Conservation (phyloP, 192 early-diverging fungal species). For the Coemansia asiatica region DNA sequence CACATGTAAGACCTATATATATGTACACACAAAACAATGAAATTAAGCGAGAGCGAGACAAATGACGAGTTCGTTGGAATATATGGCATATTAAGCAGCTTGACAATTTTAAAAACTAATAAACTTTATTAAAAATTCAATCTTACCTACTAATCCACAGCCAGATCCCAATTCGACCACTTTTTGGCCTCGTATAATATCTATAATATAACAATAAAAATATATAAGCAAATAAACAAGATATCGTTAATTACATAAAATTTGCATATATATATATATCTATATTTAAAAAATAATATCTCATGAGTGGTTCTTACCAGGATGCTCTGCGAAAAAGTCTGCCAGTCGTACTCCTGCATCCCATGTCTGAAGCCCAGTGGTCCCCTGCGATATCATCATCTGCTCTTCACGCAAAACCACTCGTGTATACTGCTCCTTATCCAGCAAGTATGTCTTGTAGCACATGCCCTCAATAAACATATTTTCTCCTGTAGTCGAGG, state of each 20-base stretch:
- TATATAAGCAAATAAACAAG: neutral
- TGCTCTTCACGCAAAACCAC: conserved; percentile 58
- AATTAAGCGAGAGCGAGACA: neutral
- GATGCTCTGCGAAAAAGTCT: conserved; percentile 55
- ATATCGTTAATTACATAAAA: neutral
- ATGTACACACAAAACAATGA: neutral
- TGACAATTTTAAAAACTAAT: too few species aligned
- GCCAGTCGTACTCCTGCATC: conserved; percentile 60
- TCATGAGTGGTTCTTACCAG: conserved; percentile 23
- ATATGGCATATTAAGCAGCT: neutral
- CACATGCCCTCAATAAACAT: conserved; percentile 24
- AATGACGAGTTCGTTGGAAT: neutral
- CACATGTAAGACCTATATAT: conserved; percentile 46
- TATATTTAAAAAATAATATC: neutral
- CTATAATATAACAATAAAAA: conserved; percentile 15
- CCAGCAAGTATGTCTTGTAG: conserved; percentile 52
- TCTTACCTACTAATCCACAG: conserved; percentile 50
- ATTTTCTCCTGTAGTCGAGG: conserved; percentile 21
- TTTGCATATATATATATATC: neutral
- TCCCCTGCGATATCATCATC: conserved; percentile 59
- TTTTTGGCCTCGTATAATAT: conserved; percentile 41
- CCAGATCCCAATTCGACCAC: conserved; percentile 53
- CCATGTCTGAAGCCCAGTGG: conserved; percentile 67
- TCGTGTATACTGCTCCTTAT: conserved; percentile 43
- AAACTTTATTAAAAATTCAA: too few species aligned